These are phyloP conservation scores for Nepenthes gracilis DNA, from an alignment of 148 eudicot species.

Conservation along the genomic window DNA sequence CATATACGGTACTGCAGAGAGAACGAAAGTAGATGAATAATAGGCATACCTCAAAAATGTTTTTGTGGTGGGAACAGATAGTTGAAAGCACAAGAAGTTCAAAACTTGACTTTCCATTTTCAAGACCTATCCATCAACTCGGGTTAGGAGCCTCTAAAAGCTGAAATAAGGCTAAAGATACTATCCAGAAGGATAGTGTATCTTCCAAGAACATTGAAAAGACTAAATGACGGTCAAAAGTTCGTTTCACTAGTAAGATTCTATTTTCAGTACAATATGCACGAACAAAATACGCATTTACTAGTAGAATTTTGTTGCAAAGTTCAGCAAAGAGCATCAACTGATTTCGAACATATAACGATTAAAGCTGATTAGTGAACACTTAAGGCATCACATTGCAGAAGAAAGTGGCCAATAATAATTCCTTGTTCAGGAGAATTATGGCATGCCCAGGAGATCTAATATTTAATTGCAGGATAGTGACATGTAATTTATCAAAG, in stretches of 20 bases:
- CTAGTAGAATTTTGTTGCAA: too few species aligned
- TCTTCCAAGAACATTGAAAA: neutral
- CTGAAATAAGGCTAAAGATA: neutral
- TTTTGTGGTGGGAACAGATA: constrained; percentile 73
- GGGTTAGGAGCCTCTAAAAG: constrained; percentile 1
- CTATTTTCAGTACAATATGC: too few species aligned
- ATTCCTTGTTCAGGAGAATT: too few species aligned
- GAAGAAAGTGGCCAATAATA: neutral
- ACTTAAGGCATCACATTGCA: neutral
- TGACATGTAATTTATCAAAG: too few species aligned
- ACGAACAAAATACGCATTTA: too few species aligned
- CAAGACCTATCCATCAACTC: constrained; percentile 44
- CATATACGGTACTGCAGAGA: neutral
- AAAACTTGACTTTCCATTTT: constrained; percentile 69
- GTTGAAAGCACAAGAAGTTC: constrained; percentile 56
- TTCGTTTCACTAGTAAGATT: too few species aligned
- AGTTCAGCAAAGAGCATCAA: too few species aligned
- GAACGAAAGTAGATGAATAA: constrained; percentile 2
- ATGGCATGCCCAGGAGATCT: too few species aligned
- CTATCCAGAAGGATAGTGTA: neutral
- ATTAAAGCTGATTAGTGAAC: neutral
- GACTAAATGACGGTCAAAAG: too few species aligned
- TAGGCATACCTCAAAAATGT: constrained; percentile 63
- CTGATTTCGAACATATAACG: too few species aligned
- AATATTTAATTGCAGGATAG: too few species aligned